phyloP scores from a whole-genome alignment of 208 protist species.

The Jaenimonas drosophilae region DNA sequence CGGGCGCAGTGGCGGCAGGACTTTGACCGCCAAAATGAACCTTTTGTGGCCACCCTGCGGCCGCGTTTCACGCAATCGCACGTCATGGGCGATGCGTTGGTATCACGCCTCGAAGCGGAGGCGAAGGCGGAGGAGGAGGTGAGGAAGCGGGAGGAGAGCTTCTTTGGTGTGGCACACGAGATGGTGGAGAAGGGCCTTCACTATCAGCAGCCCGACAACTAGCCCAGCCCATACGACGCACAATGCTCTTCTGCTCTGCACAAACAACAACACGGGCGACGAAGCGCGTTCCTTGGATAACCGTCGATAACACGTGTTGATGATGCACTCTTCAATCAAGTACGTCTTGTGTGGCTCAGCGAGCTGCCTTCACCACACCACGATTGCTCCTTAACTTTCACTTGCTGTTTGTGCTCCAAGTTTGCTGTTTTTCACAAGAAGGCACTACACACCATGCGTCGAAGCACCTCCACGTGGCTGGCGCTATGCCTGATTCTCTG shows the following conservation, averaged over 20 bases:
- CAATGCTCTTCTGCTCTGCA: not conserved
- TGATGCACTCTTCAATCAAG: too few species aligned
- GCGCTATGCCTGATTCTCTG: too few species aligned
- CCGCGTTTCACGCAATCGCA: slow-evolving; percentile 42
- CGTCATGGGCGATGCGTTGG: slow-evolving; percentile 22
- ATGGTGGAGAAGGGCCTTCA: slow-evolving; percentile 50
- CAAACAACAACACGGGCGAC: not conserved
- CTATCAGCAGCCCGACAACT: slow-evolving; percentile 36
- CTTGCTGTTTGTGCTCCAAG: too few species aligned
- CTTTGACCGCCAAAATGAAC: slow-evolving; percentile 3
- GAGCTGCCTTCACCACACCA: too few species aligned
- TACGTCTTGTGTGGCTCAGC: too few species aligned
- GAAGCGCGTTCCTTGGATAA: too few species aligned
- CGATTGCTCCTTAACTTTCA: too few species aligned
- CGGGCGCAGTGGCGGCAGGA: too few species aligned
- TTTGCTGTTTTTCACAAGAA: too few species aligned
- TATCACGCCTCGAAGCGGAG: slow-evolving; percentile 11
- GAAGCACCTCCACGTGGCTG: too few species aligned
- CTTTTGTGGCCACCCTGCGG: slow-evolving; percentile 22
- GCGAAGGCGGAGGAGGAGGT: slow-evolving; percentile 12
- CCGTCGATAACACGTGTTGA: too few species aligned
- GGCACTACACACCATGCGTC: too few species aligned
- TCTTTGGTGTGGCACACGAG: slow-evolving; percentile 44
- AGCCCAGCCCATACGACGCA: not conserved
- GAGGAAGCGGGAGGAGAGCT: slow-evolving; percentile 34